These are phyloP conservation scores for Hypoxylon sp. DNA, from an alignment of 2,329 filamentous ascomycete species.

Conservation along the genomic window DNA sequence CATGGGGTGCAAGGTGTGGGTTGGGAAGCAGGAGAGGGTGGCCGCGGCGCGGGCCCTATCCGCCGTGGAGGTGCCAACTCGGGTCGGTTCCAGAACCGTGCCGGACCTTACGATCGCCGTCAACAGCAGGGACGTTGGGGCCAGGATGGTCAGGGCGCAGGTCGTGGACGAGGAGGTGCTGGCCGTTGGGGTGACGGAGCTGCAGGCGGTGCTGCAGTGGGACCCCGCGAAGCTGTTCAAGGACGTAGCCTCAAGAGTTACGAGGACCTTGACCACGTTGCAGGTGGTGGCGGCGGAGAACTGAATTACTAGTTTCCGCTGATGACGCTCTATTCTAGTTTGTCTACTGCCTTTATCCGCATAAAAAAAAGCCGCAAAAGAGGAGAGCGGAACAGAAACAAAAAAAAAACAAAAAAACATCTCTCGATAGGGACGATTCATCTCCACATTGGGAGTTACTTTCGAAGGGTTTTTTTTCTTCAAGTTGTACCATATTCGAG, in stretches of 20 bases:
- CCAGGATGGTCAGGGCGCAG: conserved; percentile 60
- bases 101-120: conserved; percentile 79
- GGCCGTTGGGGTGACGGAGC: conserved; percentile 76
- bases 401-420: too few species aligned
- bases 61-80: conserved; percentile 69
- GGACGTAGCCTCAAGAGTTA: conserved; percentile 96
- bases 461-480: too few species aligned
- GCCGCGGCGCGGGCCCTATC: conserved; percentile 70
- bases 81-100: conserved; percentile 67
- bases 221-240: conserved; percentile 89
- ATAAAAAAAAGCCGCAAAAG: too few species aligned
- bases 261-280: conserved; percentile 91
- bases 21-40: conserved; percentile 61
- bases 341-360: too few species aligned
- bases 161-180: conserved; percentile 60
- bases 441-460: too few species aligned
- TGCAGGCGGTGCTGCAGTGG: conserved; percentile 78
- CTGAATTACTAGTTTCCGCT: conserved; percentile 85
- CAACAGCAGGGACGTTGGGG: conserved; percentile 62
- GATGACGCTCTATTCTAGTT: too few species aligned
- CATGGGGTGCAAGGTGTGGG: conserved; percentile 53
- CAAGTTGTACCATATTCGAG: too few species aligned
- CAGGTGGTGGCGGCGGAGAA: conserved; percentile 78
- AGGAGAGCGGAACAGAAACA: too few species aligned
- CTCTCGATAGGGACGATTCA: too few species aligned